A percentile compares a stretch with the other conserved stretches of the same genome.
These are phyloP conservation scores for Elongisporangium undulatum DNA, from an alignment of 352 stramenopile genomes.

Conservation along the genomic window DNA sequence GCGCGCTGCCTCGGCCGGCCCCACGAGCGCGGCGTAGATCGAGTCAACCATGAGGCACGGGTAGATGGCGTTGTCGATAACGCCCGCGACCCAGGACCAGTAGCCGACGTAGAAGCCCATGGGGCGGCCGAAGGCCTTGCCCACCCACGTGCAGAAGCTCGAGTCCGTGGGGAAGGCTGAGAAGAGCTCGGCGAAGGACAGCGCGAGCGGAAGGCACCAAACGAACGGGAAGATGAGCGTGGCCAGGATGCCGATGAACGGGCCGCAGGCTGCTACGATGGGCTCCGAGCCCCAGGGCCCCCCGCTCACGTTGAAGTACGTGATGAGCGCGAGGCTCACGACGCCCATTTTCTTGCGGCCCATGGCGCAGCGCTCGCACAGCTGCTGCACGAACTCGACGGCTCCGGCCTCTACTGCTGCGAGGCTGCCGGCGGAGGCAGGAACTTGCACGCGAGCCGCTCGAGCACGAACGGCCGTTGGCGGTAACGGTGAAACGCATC, in stretches of 20 bases:
- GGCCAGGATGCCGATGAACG: constrained; percentile 59
- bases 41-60: constrained; percentile 72
- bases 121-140: constrained; percentile 57
- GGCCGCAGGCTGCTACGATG: constrained; percentile 86
- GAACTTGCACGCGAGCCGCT: not conserved
- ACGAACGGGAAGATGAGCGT: constrained; percentile 64
- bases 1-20: constrained; percentile 14
- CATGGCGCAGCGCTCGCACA: constrained; percentile 5
- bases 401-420: not conserved
- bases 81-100: constrained; percentile 77
- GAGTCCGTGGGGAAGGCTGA: constrained; percentile 62
- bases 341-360: constrained; percentile 54
- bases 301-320: constrained; percentile 89
- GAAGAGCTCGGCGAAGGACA: constrained; percentile 72
- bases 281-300: constrained; percentile 94
- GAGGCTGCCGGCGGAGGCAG: not conserved
- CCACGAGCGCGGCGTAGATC: constrained; percentile 37
- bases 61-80: constrained; percentile 84
- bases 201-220: constrained; percentile 61
- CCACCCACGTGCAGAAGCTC: constrained; percentile 78
- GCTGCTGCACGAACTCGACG: not conserved
- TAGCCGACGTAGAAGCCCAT: constrained; percentile 84
- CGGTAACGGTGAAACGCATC: not conserved
- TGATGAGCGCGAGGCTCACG: constrained; percentile 74
- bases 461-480: not conserved